Conservation (phyloP, 2,329 filamentous ascomycete genomes). For the Colletotrichum filicis region DNA sequence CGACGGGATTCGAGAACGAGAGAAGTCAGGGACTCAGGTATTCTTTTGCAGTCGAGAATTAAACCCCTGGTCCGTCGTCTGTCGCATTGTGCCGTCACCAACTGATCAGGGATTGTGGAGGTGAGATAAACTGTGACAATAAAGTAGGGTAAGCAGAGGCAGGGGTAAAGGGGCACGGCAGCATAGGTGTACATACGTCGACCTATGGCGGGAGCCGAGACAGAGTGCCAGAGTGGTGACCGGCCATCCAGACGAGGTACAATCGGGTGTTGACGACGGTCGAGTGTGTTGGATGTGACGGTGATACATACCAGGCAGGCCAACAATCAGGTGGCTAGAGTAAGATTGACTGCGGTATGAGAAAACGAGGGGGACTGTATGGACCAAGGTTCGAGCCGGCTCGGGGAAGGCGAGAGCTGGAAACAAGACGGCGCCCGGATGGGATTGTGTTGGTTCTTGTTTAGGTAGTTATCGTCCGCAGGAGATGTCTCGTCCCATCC, state of each 20-base stretch:
- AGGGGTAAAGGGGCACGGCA: neutral
- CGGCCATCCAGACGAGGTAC: neutral
- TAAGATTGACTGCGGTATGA: neutral
- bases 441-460: constrained; percentile 25
- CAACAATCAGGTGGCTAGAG: neutral
- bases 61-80: constrained; percentile 15
- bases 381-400: constrained; percentile 14
- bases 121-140: neutral
- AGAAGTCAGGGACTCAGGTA: neutral
- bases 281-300: neutral
- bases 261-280: neutral
- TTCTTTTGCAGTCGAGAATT: constrained; percentile 2
- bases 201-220: neutral
- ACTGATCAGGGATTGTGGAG: constrained; percentile 1
- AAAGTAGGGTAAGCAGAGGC: neutral
- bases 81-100: constrained; percentile 24
- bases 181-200: neutral
- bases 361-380: neutral
- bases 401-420: constrained; percentile 5
- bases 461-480: constrained; percentile 17
- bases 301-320: neutral
- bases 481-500: constrained; percentile 6
- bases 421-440: constrained; percentile 11
- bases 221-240: neutral
- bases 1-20: constrained; percentile 25